Evolutionary conservation across 305 asterid species (phyloP), one percentile per base, ranked within the genome.

Genomic region (Euphrasia arctica): DNA sequence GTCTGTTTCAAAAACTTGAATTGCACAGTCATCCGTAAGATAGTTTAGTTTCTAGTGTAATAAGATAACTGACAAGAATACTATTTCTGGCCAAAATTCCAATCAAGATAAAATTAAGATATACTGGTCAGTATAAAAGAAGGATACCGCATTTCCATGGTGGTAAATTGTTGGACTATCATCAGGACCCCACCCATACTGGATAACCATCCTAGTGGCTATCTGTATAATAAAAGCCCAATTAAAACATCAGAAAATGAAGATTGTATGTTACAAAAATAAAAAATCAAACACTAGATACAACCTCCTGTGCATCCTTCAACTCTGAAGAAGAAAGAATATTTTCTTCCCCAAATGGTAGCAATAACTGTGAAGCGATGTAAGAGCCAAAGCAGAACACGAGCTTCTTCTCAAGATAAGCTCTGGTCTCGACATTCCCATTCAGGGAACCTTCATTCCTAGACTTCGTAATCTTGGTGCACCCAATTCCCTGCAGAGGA

Each of bases 301-400:
- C 47, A 70, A 92, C 99, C 99, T 93, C 96, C 77, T 90, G 92
- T 4, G 97, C 99, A 49, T 86, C 89, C 76, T 83, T 80, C 82
- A 93, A 76, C 74, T 93, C 97, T 18, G 85, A 80, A 32, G 88
- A 75, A 69, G 95, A 88, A 74, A 93, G 92, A 78, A 84, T 68
- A 75, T 86, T 93, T 79, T 90, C 97, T 77, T 93, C 99, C 70
- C 97, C 97, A 81, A 88, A 86, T 45, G 99, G 97, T 62, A 93
- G 91, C 71, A 93, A 62, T 67, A 93, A 81, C 81, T 90, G 92
- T 11, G 99, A 81, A 58, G 99, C 96, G 69, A 90, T 78, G 71
- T 88, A 77, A 70, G 99, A 90, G 63, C 97, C 96, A 83, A 93
- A 93, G 80, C 86, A 83, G 79, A 93, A 93, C 12, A 93, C 97